Evolutionary conservation across 306 rosid species (phyloP).

Genomic region (Amphicarpaea edgeworthii): DNA sequence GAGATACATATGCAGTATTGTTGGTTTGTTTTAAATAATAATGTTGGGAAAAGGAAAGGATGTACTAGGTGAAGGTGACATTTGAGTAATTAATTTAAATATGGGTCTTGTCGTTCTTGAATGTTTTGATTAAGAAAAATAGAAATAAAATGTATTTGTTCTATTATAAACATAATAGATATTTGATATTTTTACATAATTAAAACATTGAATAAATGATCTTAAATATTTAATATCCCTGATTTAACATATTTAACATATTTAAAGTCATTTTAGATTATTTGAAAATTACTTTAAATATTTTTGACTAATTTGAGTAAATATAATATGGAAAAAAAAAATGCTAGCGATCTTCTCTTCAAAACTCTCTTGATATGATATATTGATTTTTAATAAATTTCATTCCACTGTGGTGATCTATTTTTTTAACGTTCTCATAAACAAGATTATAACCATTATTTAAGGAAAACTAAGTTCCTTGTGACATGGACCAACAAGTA

Average conservation of each 20-base stretch:
- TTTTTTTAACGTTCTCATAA: not conserved
- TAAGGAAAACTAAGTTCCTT: not conserved
- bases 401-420: no score
- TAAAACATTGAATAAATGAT: not conserved
- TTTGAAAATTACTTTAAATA: not conserved
- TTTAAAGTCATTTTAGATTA: not conserved
- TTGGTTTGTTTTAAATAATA: not conserved
- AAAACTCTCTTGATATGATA: no score
- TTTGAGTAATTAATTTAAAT: not conserved
- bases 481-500: not conserved
- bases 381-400: no score
- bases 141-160: not conserved
- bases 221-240: not conserved
- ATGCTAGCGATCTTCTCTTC: no score
- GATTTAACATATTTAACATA: no score
- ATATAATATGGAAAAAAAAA: no score
- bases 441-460: not conserved
- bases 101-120: not conserved
- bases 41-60: conserved; percentile 17
- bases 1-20: not conserved
- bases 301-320: not conserved
- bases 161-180: not conserved
- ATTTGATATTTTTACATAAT: not conserved
- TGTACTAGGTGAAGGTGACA: not conserved
- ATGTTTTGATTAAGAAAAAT: not conserved